Evolutionary conservation across 805 yeast genomes (phyloP).

Genomic region (Wickerhamiella alocasiicola): DNA sequence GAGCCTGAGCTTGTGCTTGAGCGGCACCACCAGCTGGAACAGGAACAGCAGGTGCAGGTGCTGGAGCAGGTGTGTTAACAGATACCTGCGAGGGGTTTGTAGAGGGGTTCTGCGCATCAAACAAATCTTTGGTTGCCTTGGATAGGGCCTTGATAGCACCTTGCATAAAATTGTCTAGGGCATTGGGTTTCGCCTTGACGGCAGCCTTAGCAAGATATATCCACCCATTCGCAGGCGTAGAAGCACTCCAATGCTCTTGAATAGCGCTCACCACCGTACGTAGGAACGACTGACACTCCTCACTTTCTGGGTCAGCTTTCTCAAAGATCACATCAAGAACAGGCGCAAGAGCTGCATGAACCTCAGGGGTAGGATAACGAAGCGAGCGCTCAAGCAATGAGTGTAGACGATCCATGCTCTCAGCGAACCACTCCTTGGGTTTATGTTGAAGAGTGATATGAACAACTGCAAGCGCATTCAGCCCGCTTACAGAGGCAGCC

Average conservation of each 20-base stretch:
- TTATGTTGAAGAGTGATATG: slow-evolving; percentile 74
- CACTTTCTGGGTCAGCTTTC: slow-evolving; percentile 43
- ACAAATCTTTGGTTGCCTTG: slow-evolving; percentile 22
- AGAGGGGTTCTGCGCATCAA: slow-evolving; percentile 3
- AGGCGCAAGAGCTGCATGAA: slow-evolving; percentile 71
- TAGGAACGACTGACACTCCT: slow-evolving; percentile 6
- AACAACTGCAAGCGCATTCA: slow-evolving; percentile 84
- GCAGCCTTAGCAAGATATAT: slow-evolving; percentile 56
- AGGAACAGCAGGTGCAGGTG: background rate
- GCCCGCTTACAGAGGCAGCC: slow-evolving; percentile 54
- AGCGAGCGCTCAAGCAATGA: slow-evolving; percentile 68
- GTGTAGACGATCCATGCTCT: slow-evolving; percentile 56
- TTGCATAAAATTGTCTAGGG: slow-evolving; percentile 64
- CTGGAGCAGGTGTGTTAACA: background rate
- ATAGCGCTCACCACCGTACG: slow-evolving; percentile 34
- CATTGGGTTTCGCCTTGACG: slow-evolving; percentile 58
- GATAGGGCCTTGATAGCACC: slow-evolving; percentile 68
- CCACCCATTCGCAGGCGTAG: slow-evolving; percentile 73
- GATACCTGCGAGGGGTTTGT: slow-evolving; percentile 1
- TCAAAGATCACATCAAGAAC: slow-evolving; percentile 57
- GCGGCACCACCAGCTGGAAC: slow-evolving; percentile 7
- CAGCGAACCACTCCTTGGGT: slow-evolving; percentile 62
- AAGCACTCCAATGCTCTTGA: slow-evolving; percentile 60
- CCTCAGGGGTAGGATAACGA: slow-evolving; percentile 70
- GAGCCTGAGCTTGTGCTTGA: slow-evolving; percentile 13